Evolutionary conservation across 306 rosid genomes (phyloP), one percentile per base, ranked within the genome.

Genomic region (Prunus campanulata): DNA sequence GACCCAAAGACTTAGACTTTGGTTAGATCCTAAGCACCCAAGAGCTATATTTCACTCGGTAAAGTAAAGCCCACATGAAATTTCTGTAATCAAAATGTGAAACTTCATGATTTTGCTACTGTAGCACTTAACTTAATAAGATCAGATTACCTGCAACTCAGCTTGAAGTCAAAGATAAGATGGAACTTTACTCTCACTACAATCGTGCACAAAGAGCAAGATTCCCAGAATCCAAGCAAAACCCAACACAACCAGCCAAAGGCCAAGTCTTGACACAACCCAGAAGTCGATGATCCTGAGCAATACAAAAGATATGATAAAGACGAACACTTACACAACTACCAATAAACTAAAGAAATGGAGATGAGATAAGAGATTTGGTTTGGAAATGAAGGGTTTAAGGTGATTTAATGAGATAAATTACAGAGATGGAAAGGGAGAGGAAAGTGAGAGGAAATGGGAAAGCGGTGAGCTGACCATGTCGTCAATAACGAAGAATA

Each of bases 61-160:
- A 49, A 52, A 44, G 49, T 24, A 18, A 46, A 76, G 39, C 59
- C 73, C 56, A 47, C 18, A 47, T 54, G 29, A 64, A 46, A 24
- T 30, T 12, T 62, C 27, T 19, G 5, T 4, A 59, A n/a, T 42
- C 20, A 49, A 39, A 52, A 30, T 22, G 65, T 67, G 64, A 51
- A 74, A 78, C 48, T 49, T 25, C 19, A 15, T 15, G 42, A 44
- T 5, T 59, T 44, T 15, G 56, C 56, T 42, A n/a, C 59, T 2
- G 13, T 18, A 50, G 72, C 73, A 15, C 25, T 30, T 49, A 35
- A 9, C 10, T 24, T 32, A 11, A 27, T 15, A 22, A 68, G 74
- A 52, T 69, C 24, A 18, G 59, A 16, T 69, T 78, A 82, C 91
- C 92, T 81, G 85, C 68, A 80, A 55, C 51, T 73, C 30, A 60